Conservation (phyloP, 768 basidiomycete species). For the Pisolithus marmoratus region DNA sequence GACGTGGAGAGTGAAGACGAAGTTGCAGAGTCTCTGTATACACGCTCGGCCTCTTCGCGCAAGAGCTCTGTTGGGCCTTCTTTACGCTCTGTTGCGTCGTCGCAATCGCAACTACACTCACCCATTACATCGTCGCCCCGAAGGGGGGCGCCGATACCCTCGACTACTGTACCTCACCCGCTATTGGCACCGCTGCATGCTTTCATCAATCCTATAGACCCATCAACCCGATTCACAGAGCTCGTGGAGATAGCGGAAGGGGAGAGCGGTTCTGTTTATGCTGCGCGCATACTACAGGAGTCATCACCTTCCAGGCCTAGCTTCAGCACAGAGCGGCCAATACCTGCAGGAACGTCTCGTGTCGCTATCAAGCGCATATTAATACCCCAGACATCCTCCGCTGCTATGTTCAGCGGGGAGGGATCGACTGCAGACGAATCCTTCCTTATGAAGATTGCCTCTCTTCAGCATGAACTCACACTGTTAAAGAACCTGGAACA, state of each 20-base stretch:
- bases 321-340: constrained; percentile 15
- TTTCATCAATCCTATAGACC: constrained; percentile 65
- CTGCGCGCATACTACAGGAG: constrained; percentile 29
- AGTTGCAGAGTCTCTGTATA: background rate
- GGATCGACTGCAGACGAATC: constrained; percentile 14
- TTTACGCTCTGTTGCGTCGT: constrained; percentile 22
- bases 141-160: constrained; percentile 42
- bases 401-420: background rate
- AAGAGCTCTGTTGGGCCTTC: constrained; percentile 12
- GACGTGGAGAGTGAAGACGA: constrained; percentile 8
- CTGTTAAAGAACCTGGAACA: constrained; percentile 55
- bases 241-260: constrained; percentile 79
- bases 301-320: background rate
- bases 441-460: constrained; percentile 53
- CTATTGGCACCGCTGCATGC: constrained; percentile 33
- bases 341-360: constrained; percentile 29
- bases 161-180: background rate
- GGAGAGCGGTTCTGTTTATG: constrained; percentile 69
- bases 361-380: constrained; percentile 76
- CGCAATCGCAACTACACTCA: constrained; percentile 25
- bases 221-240: constrained; percentile 57
- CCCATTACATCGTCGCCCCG: constrained; percentile 45
- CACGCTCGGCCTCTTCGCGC: background rate
- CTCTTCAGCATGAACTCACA: constrained; percentile 54
- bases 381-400: constrained; percentile 38